phyloP scores from a whole-genome alignment of 2,329 filamentous ascomycete species.

The Aspergillus japonicus region DNA sequence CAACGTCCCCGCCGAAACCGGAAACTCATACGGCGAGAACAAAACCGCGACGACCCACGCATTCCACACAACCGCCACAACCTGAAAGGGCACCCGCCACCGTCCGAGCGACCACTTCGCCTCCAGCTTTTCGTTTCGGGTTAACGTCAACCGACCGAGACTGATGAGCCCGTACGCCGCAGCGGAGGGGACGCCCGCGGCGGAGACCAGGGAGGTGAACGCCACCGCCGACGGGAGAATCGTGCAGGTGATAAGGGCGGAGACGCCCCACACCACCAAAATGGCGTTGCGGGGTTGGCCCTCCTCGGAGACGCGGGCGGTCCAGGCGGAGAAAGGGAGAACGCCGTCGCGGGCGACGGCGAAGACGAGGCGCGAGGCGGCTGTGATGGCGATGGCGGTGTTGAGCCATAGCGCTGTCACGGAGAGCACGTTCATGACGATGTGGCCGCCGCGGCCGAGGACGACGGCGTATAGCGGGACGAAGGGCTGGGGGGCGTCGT shows the following conservation, averaged over 20 bases:
- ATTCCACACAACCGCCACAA: no score
- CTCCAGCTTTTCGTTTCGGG: neutral
- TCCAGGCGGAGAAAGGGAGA: constrained; percentile 56
- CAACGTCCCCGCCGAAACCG: neutral
- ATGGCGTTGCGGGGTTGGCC: constrained; percentile 62
- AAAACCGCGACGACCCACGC: no score
- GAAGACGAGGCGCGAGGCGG: constrained; percentile 1
- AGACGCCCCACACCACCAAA: constrained; percentile 57
- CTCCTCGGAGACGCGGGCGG: constrained; percentile 52
- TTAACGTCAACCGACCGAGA: neutral
- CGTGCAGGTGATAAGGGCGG: constrained; percentile 57
- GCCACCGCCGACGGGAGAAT: constrained; percentile 57
- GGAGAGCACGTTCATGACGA: neutral
- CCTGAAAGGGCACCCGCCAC: neutral
- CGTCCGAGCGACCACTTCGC: neutral
- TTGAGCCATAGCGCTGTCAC: neutral
- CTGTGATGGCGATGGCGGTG: neutral
- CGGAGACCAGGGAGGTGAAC: constrained; percentile 48
- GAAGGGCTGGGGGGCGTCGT: neutral
- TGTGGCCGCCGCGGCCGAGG: neutral
- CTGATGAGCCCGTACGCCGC: neutral
- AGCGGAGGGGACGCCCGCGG: neutral
- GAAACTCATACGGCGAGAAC: no score
- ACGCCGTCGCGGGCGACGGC: neutral
- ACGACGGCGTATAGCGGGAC: neutral